Conservation (phyloP, 148 eudicot genomes). For the Diospyros kaki region DNA sequence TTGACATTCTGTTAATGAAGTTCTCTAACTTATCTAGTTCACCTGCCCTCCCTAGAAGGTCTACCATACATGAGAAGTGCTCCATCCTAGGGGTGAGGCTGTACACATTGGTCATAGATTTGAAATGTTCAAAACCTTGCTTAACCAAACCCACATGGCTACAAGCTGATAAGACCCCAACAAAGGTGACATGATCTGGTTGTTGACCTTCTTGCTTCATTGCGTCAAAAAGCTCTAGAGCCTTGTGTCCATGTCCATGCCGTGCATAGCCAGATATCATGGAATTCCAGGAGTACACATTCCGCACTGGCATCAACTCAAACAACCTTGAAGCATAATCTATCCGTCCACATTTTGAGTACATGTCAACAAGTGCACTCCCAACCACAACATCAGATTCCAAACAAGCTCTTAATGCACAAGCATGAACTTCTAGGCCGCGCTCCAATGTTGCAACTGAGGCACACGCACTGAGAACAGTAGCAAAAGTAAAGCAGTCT, state of each 20-base stretch:
- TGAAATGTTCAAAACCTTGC: conserved; percentile 52
- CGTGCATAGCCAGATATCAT: conserved; percentile 38
- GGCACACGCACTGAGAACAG: conserved; percentile 86
- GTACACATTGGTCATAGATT: conserved; percentile 57
- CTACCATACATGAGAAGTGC: conserved; percentile 83
- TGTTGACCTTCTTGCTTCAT: conserved; percentile 51
- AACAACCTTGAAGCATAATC: conserved; percentile 72
- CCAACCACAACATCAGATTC: conserved; percentile 74
- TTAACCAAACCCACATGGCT: conserved; percentile 67
- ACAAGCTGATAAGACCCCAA: conserved; percentile 82
- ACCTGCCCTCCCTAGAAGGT: conserved; percentile 76
- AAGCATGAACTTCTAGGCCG: conserved; percentile 88
- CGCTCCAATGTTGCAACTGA: conserved; percentile 76
- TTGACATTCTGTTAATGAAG: conserved; percentile 63
- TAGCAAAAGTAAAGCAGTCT: conserved; percentile 66
- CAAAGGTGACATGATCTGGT: conserved; percentile 83
- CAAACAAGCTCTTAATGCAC: conserved; percentile 65
- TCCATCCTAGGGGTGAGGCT: conserved; percentile 58
- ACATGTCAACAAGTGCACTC: conserved; percentile 90
- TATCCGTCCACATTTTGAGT: conserved; percentile 79
- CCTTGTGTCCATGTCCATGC: conserved; percentile 62
- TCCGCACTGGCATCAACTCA: conserved; percentile 51
- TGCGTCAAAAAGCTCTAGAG: conserved; percentile 46
- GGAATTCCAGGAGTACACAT: conserved; percentile 80
- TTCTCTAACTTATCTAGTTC: conserved; percentile 57